Percentiles rank a stretch among this genome's conserved stretches.
Evolutionary conservation across 306 rosid genomes (phyloP).

Genomic region (Inga oerstediana): DNA sequence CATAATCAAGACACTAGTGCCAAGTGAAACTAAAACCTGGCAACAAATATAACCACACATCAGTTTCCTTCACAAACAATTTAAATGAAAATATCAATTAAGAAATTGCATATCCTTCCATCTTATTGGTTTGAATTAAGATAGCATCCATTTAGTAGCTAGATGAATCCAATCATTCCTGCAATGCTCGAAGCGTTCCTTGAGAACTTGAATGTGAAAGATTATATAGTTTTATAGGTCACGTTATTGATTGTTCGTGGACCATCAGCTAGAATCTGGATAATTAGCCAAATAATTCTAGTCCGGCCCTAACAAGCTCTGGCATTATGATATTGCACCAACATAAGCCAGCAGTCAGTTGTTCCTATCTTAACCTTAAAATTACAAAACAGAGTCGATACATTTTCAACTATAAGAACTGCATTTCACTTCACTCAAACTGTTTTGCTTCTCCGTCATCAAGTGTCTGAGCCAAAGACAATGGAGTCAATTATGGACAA

Average conservation of each 20-base stretch:
- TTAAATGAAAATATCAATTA: background rate
- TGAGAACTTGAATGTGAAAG: background rate
- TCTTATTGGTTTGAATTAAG: background rate
- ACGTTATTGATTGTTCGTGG: background rate
- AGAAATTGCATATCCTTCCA: background rate
- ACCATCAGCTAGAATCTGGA: background rate
- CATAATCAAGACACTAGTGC: background rate
- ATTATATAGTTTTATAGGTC: background rate
- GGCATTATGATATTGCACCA: background rate
- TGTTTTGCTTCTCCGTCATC: background rate
- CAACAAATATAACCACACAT: background rate
- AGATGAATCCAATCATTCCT: background rate
- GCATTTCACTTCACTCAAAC: slow-evolving; percentile 12
- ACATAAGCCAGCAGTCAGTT: background rate
- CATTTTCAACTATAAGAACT: background rate
- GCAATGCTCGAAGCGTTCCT: background rate
- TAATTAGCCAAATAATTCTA: background rate
- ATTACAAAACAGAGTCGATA: background rate
- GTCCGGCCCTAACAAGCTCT: background rate
- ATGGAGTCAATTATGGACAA: background rate
- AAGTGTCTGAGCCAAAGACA: background rate
- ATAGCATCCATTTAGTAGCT: background rate
- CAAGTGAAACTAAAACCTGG: background rate
- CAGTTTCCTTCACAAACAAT: background rate
- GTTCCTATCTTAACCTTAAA: background rate